Conservation (phyloP, 2,329 filamentous ascomycete genomes). For the Aspergillus ochraceoroseus region DNA sequence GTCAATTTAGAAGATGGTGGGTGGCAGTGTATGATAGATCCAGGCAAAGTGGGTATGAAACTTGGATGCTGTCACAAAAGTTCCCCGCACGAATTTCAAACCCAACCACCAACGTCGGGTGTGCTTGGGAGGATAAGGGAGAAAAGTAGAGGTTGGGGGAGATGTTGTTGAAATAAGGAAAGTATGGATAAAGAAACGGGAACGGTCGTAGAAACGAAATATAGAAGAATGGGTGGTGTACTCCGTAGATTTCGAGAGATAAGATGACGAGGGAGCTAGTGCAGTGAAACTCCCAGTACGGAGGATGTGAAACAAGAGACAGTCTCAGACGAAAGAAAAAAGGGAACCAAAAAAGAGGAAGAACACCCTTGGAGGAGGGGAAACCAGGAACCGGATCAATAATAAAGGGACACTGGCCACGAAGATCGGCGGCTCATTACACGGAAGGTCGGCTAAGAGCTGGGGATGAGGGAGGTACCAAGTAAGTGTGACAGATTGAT, state of each 20-base stretch:
- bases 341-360: neutral
- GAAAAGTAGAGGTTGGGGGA: neutral
- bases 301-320: conserved; percentile 9
- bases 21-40: neutral
- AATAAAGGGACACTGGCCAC: neutral
- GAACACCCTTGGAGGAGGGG: conserved; percentile 2
- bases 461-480: neutral
- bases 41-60: neutral
- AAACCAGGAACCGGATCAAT: conserved; percentile 4
- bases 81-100: neutral
- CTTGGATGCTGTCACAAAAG: neutral
- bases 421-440: neutral
- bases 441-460: neutral
- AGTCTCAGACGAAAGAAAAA: conserved; percentile 1
- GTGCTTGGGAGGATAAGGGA: neutral
- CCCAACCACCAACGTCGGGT: neutral
- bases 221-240: conserved; percentile 6
- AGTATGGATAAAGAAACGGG: neutral
- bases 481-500: conserved; percentile 1
- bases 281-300: conserved; percentile 13
- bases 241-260: conserved; percentile 2
- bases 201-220: neutral
- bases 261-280: conserved; percentile 4
- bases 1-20: neutral
- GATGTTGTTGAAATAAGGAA: neutral